These are phyloP conservation scores for Jackrogersella multiformis DNA, from an alignment of 495 filamentous ascomycete species.

Conservation along the genomic window DNA sequence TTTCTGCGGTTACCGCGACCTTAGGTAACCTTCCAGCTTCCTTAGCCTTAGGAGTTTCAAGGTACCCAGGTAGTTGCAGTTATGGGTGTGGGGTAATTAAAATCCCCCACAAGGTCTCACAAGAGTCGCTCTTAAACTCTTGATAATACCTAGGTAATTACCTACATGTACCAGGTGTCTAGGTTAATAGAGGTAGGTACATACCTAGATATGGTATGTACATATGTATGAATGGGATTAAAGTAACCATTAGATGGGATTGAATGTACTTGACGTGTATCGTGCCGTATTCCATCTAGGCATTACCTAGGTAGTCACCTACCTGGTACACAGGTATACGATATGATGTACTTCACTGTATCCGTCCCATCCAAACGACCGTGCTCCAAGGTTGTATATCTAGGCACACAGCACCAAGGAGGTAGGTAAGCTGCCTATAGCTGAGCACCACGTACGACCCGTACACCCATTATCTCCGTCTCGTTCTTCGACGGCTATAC, in stretches of 20 bases:
- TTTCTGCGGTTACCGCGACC: conserved; percentile 36
- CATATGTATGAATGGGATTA: no score
- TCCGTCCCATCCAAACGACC: conserved; percentile 17
- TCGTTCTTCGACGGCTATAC: background rate
- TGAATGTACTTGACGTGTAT: background rate
- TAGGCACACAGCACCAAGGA: no score
- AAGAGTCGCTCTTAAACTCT: background rate
- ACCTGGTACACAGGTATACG: background rate
- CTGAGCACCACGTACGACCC: conserved; percentile 34
- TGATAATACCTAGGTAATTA: no score
- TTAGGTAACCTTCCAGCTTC: conserved; percentile 24
- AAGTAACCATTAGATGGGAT: no score
- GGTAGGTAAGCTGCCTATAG: conserved; percentile 29
- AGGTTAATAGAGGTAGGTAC: background rate
- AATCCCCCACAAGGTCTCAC: conserved; percentile 29
- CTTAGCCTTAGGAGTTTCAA: conserved; percentile 33
- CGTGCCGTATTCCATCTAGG: conserved; percentile 17
- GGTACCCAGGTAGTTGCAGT: conserved; percentile 24
- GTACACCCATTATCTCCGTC: conserved; percentile 4
- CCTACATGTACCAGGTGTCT: no score
- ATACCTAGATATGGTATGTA: no score
- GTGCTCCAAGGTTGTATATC: no score
- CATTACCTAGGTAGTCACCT: background rate
- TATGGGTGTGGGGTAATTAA: conserved; percentile 35
- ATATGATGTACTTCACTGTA: conserved; percentile 29